Conservation (phyloP, 164 flowering plant species). For the Piper betle region DNA sequence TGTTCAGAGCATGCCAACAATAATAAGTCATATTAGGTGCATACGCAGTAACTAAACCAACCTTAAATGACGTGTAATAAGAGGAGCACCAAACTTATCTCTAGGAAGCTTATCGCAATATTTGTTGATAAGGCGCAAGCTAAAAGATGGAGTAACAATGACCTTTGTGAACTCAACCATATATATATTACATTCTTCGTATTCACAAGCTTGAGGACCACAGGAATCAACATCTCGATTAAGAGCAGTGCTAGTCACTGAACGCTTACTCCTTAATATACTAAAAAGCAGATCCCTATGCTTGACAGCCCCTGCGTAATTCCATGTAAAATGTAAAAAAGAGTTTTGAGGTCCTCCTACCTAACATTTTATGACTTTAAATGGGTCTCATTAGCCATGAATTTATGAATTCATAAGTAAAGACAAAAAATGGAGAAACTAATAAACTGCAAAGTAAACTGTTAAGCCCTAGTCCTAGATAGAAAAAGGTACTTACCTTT, state of each 20-base stretch:
- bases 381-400: no score
- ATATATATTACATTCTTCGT: constrained; percentile 29
- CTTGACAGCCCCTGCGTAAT: constrained; percentile 46
- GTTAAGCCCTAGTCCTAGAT: not conserved
- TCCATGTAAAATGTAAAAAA: not conserved
- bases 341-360: no score
- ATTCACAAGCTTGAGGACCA: constrained; percentile 15
- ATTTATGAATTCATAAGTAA: not conserved
- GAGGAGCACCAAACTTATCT: constrained; percentile 36
- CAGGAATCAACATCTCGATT: constrained; percentile 37
- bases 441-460: not conserved
- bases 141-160: constrained; percentile 54
- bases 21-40: not conserved
- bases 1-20: constrained; percentile 6
- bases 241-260: constrained; percentile 40
- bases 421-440: not conserved
- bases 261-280: constrained; percentile 49
- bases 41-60: not conserved
- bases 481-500: constrained; percentile 38
- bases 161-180: constrained; percentile 62
- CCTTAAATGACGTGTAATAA: not conserved
- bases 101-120: constrained; percentile 73
- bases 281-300: constrained; percentile 51
- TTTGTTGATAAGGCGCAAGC: constrained; percentile 43
- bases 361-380: no score